A percentile compares a stretch with the other conserved stretches of the same genome.
These are phyloP conservation scores for Lipomyces spencermartinsiae DNA, from an alignment of 805 yeast genomes.

Conservation along the genomic window DNA sequence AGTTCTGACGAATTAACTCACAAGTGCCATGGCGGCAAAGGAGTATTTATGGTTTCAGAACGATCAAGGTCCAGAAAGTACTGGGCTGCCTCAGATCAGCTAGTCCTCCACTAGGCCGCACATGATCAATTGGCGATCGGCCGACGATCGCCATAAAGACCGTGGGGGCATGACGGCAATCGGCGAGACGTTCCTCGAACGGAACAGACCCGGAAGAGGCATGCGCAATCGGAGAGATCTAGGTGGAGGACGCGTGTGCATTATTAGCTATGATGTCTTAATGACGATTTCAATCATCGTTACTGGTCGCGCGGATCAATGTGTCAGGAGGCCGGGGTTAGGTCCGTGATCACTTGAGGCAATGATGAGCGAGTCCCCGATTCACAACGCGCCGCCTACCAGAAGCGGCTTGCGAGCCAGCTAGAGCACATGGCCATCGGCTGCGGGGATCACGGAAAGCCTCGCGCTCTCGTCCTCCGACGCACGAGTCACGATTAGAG, in stretches of 20 bases:
- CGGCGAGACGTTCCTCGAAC: not conserved
- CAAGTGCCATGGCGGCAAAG: not conserved
- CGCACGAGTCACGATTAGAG: too few species aligned
- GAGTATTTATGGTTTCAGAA: not conserved
- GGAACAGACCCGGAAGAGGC: not conserved
- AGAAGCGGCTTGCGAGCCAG: not conserved
- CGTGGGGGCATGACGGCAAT: conserved; percentile 9
- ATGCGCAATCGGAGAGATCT: not conserved
- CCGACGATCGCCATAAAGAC: not conserved
- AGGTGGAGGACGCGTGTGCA: not conserved
- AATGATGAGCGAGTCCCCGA: not conserved
- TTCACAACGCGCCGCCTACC: not conserved
- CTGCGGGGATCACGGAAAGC: too few species aligned
- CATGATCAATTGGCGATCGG: not conserved
- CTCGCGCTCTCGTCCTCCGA: too few species aligned
- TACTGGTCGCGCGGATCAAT: too few species aligned
- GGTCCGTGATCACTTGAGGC: not conserved
- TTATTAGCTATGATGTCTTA: not conserved
- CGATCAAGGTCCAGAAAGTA: not conserved
- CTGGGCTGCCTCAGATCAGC: too few species aligned
- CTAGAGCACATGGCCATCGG: not conserved
- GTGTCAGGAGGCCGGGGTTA: not conserved
- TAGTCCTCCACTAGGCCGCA: too few species aligned
- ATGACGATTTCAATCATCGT: not conserved
- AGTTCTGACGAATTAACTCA: not conserved